Base-by-base conservation (phyloP, 2,329 filamentous ascomycete species). In the Diaporthe longicolla region DNA sequence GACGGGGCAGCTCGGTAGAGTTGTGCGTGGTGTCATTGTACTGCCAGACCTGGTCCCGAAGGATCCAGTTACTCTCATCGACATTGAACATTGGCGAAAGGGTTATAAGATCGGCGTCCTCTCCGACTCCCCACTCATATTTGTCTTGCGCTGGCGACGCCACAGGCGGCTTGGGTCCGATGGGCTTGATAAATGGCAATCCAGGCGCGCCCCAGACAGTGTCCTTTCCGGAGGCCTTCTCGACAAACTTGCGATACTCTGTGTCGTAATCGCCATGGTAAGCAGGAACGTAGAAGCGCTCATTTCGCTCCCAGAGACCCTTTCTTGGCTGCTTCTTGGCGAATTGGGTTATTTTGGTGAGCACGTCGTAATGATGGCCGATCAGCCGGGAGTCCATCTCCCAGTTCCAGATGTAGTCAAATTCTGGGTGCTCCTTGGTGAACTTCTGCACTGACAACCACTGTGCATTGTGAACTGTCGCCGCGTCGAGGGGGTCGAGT, bases 391-490 rank as follows among this genome's bases (percentile, higher is more conserved):
- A 91, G 79, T 97, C 94, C 83, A 95, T 93, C 80, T 97, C 94
- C 94, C 93, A 95, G 81, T 96, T 95, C 93, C 94, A 97, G 77
- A 95, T 88, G 78, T 90, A 95, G 77, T 95, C 93, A 77, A 94
- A 97, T 78, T 96, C 91, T 0, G 93, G 93, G 78, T 95, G 92
- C 66, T 93, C 92, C 78, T 93, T 88, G 74, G 90, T 90, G 80
- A 95, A 95, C 82, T 92, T 92, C 80, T 95, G 93, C 3, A 95
- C 87, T 8, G 93, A 92, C 77, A 94, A 87, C 86, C 92, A 94
- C 78, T 94, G 92, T 40, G 88, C 86, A 37, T 87, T 87, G 78
- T 91, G 89, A n/a, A 90, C 90, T 69, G 83, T 85, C 75, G 85
- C 82, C 72, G 87, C 86, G 70, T 86, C 83, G 9, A 48, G 52